phyloP scores from a whole-genome alignment of 179 eudicot genomes.

The Patellifolia procumbens region DNA sequence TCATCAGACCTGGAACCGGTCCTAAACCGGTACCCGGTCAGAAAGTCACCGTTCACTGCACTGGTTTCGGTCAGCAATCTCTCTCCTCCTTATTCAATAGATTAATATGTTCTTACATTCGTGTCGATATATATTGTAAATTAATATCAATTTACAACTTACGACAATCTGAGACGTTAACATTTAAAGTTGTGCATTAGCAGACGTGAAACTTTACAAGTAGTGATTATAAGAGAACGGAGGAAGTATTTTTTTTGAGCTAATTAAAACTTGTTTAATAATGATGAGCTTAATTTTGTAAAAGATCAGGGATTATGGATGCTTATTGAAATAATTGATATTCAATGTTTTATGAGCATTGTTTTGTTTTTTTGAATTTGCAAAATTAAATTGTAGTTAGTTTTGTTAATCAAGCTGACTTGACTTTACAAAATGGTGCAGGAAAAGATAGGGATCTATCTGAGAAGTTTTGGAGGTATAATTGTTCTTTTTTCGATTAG shows the following conservation, averaged over 20 bases:
- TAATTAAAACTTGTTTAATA: neutral
- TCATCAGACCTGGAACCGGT: conserved; percentile 66
- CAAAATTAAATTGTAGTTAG: neutral
- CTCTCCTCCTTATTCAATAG: neutral
- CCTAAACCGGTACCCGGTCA: conserved; percentile 82
- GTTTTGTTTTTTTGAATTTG: neutral
- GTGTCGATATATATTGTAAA: no score
- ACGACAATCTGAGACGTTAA: no score
- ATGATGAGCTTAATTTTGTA: neutral
- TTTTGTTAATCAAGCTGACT: conserved; percentile 6
- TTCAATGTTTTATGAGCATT: no score
- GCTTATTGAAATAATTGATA: no score
- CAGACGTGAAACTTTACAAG: no score
- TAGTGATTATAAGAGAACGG: no score
- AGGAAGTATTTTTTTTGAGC: no score
- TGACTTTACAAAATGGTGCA: conserved; percentile 20
- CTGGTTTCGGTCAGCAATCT: conserved; percentile 70
- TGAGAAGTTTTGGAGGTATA: conserved; percentile 54
- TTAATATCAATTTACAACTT: no score
- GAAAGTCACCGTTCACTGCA: conserved; percentile 91
- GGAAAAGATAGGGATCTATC: conserved; percentile 53
- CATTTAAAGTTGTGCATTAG: no score
- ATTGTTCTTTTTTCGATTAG: neutral
- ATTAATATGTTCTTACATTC: no score
- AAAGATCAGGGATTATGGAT: neutral